Percentiles rank a stretch among this genome's conserved stretches.
Evolutionary conservation across 805 yeast genomes (phyloP).

Genomic region (Lipomyces japonicus): DNA sequence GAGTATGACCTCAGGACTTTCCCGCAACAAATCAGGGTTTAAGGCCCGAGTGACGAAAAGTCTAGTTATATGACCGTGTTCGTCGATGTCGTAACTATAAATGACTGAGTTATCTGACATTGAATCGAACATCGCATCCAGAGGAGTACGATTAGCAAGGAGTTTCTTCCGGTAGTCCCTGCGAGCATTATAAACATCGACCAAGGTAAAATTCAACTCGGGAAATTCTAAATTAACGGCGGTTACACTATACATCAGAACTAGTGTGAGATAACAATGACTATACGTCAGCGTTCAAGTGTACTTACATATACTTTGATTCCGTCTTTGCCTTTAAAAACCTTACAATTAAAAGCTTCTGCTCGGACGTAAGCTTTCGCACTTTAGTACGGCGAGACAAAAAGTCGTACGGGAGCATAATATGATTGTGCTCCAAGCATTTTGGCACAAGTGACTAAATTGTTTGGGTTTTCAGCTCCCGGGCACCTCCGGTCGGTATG

Average conservation of each 20-base stretch:
- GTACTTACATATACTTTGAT: neutral
- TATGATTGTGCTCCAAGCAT: neutral
- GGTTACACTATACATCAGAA: neutral
- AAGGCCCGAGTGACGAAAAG: neutral
- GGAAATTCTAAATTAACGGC: neutral
- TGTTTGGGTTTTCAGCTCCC: neutral
- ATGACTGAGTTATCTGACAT: neutral
- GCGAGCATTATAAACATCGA: neutral
- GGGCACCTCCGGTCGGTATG: neutral
- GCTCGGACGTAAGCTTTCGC: neutral
- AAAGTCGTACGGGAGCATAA: neutral
- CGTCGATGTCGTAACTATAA: neutral
- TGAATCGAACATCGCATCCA: neutral
- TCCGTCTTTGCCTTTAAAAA: neutral
- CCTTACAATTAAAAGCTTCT: neutral
- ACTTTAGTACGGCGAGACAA: neutral
- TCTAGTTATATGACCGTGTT: neutral
- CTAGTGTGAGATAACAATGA: neutral
- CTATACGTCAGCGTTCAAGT: neutral
- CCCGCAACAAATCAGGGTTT: neutral
- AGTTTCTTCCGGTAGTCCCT: neutral
- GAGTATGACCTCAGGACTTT: neutral
- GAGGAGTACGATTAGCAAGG: neutral
- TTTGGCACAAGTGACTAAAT: neutral
- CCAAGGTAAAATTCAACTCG: neutral